phyloP scores from a whole-genome alignment of 169 alveolate genomes.

The Cardiosporidium cionae region DNA sequence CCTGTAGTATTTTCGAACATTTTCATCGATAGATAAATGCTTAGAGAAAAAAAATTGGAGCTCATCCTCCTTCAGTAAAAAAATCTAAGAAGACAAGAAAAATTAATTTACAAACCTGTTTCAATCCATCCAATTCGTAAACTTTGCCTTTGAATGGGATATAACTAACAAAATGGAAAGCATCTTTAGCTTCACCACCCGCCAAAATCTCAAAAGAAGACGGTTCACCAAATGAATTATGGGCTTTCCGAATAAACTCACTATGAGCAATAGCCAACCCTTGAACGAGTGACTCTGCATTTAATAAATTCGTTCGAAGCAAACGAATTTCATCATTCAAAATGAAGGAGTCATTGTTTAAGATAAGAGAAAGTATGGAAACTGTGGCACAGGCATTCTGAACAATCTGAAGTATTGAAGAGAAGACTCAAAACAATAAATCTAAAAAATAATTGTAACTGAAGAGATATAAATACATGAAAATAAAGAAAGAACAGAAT shows the following conservation, averaged over 20 bases:
- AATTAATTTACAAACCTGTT: background rate
- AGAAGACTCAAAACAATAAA: background rate
- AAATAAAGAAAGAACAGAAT: background rate
- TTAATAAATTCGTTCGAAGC: background rate
- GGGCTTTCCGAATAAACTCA: slow-evolving; percentile 16
- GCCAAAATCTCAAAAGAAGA: background rate
- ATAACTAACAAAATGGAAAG: slow-evolving; percentile 72
- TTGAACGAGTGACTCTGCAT: background rate
- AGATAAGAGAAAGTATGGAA: background rate
- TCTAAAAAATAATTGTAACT: background rate
- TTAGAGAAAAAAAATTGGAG: background rate
- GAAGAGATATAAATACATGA: background rate
- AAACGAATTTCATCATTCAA: background rate
- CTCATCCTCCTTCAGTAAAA: background rate
- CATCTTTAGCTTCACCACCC: background rate
- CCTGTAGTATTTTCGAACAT: background rate
- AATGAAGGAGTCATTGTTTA: background rate
- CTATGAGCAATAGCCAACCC: background rate
- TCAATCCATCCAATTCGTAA: slow-evolving; percentile 73
- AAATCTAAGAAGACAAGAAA: too few species aligned
- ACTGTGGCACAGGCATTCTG: background rate
- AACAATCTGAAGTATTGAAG: too few species aligned
- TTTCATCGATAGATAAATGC: background rate
- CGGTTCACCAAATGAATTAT: slow-evolving; percentile 17
- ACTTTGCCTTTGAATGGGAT: slow-evolving; percentile 62